Evolutionary conservation across 2,329 filamentous ascomycete genomes (phyloP), one percentile per base, ranked within the genome.

Genomic region (Zasmidium citrigriseum): DNA sequence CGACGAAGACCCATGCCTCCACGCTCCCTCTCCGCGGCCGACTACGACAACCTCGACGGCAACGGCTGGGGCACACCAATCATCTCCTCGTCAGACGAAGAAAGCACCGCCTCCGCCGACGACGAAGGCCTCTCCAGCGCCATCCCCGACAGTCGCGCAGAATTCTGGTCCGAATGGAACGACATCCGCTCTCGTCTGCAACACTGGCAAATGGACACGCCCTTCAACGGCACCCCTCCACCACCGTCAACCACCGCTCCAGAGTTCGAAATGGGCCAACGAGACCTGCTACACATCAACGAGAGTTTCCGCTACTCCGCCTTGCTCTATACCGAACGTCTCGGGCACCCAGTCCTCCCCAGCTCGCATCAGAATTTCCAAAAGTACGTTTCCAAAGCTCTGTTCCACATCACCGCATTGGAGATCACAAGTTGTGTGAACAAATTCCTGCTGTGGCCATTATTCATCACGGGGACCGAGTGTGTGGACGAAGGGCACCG

Each of bases 391-490:
- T 86, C 86, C 69, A 87, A 91, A 64, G 89, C 93, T 1, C 83
- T 97, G 44, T 89, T 87, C 75, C 93, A 96, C 75, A 90, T 95
- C 57, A 89, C 87, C 5, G 88, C 87, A 54, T 86, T 97, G 38
- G 87, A 90, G 61, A 83, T 87, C 2, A 89, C 83, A 44, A 86
- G 84, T 67, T 83, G 82, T 49, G 87, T 89, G 38, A 89, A 96
- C 75, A 96, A 96, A 71, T 96, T 96, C 72, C 78, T 97, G 10
- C 84, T 97, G 9, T 97, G 93, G 93, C 93, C 93, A 2, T 82
- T 97, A 2, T 96, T 97, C 72, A 89, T 97, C 53, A 87, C 89
- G 1, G 93, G 93, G 20, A 92, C 90, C 21, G 93, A 97, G 77
- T 96, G 91, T 68, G 88, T 95, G 62, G 89, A 91, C 64, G 86